Conservation (phyloP, 164 flowering plant genomes). For the Tinospora cordifolia region DNA sequence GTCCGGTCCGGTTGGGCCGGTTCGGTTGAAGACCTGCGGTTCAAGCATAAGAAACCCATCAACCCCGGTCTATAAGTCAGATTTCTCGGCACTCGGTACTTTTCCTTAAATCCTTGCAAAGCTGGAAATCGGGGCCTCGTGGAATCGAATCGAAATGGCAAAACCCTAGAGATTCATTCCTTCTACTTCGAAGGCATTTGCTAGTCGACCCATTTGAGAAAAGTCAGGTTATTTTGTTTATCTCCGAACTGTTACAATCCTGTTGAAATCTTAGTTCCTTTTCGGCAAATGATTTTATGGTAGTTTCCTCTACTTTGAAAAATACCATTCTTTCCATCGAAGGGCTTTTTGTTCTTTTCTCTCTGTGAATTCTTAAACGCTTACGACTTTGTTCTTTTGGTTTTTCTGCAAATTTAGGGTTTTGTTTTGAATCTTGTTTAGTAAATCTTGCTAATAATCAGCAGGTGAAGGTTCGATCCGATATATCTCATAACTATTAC, state of each 20-base stretch:
- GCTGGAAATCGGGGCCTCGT: neutral
- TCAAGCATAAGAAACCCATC: neutral
- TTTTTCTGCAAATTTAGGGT: conserved; percentile 6
- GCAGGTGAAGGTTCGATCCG: conserved; percentile 3
- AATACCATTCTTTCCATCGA: neutral
- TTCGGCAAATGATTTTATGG: neutral
- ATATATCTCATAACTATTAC: neutral
- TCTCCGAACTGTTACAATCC: neutral
- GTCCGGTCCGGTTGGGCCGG: neutral
- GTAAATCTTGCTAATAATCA: neutral
- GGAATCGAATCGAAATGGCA: neutral
- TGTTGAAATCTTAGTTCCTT: neutral
- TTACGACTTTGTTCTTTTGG: too few relatives aligned
- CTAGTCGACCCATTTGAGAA: neutral
- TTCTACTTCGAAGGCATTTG: neutral
- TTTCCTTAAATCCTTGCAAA: neutral
- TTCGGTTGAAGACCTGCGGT: neutral
- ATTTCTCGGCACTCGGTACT: neutral
- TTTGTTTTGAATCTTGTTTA: neutral
- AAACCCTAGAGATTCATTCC: conserved; percentile 1
- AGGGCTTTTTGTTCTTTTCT: neutral
- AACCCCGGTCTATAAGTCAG: neutral
- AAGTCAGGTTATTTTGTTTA: neutral
- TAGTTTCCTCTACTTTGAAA: neutral
- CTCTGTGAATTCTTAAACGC: neutral